phyloP scores from a whole-genome alignment of 2,329 filamentous ascomycete genomes.

The Fusarium solani-melongenae region DNA sequence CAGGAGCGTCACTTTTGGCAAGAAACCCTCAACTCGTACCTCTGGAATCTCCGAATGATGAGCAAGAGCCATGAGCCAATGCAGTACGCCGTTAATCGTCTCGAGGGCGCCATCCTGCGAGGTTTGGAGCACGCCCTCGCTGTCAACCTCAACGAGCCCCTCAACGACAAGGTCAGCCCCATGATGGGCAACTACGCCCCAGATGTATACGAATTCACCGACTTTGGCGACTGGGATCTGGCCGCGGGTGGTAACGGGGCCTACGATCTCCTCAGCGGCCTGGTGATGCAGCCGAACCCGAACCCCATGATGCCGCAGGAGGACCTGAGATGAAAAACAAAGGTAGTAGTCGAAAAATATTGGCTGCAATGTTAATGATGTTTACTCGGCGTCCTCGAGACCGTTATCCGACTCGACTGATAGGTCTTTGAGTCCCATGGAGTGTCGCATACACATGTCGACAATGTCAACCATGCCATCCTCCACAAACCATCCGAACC shows the following conservation, averaged over 20 bases:
- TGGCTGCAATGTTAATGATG: conserved; percentile 10
- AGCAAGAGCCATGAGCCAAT: conserved; percentile 52
- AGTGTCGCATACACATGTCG: conserved; percentile 40
- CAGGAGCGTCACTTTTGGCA: conserved; percentile 48
- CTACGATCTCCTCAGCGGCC: conserved; percentile 45
- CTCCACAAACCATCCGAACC: conserved; percentile 47
- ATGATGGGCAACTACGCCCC: conserved; percentile 41
- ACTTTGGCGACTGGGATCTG: conserved; percentile 50
- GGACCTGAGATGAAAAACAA: conserved; percentile 28
- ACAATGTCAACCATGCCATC: conserved; percentile 45
- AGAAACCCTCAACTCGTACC: conserved; percentile 49
- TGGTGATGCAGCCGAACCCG: conserved; percentile 39
- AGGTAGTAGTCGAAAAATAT: not conserved
- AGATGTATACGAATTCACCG: conserved; percentile 47
- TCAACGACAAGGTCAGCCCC: conserved; percentile 45
- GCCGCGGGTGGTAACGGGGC: conserved; percentile 41
- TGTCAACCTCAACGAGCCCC: conserved; percentile 48
- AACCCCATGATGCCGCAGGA: conserved; percentile 40
- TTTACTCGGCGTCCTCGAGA: conserved; percentile 34
- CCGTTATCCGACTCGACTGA: conserved; percentile 31
- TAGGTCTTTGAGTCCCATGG: conserved; percentile 25
- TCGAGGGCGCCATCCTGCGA: conserved; percentile 52
- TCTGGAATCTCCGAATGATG: conserved; percentile 49
- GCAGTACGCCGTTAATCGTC: conserved; percentile 51
- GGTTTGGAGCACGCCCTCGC: conserved; percentile 51